Conservation (phyloP, 805 yeast species). For the Candida verbasci region DNA sequence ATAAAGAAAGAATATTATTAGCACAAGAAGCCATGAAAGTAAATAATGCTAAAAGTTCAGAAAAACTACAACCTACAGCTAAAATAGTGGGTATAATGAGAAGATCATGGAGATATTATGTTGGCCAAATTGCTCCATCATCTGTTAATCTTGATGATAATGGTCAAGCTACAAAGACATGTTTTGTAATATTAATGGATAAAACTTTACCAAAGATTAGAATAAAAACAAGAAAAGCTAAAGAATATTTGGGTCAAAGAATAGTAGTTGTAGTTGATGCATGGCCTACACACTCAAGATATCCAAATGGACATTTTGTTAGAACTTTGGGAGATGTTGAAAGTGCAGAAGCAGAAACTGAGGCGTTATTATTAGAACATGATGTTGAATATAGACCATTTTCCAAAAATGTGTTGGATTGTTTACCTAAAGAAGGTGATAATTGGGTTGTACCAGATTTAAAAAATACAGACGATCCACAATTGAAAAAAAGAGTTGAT, state of each 20-base stretch:
- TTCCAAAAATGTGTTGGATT: constrained; percentile 83
- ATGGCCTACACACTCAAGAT: constrained; percentile 81
- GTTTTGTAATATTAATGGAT: constrained; percentile 87
- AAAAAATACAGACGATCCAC: constrained; percentile 47
- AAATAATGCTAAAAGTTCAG: constrained; percentile 38
- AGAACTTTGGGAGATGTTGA: constrained; percentile 87
- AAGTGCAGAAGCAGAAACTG: constrained; percentile 92
- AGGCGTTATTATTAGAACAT: constrained; percentile 87
- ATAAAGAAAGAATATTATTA: constrained; percentile 64
- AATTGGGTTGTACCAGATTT: constrained; percentile 85
- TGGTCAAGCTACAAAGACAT: constrained; percentile 68
- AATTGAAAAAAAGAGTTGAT: constrained; percentile 67
- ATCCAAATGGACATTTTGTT: constrained; percentile 94
- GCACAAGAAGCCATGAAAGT: constrained; percentile 73
- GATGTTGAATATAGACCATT: constrained; percentile 97
- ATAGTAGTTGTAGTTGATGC: constrained; percentile 89
- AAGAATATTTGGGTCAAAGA: constrained; percentile 79
- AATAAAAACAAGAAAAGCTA: constrained; percentile 82
- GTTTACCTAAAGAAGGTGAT: constrained; percentile 91
- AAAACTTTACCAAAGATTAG: constrained; percentile 80
- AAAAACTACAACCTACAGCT: constrained; percentile 83
- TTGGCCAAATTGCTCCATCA: constrained; percentile 83
- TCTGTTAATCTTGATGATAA: constrained; percentile 53
- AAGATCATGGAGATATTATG: constrained; percentile 94
- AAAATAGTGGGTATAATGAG: constrained; percentile 81